phyloP scores from a whole-genome alignment of 352 stramenopile species.

The Aphanomyces stellatus region DNA sequence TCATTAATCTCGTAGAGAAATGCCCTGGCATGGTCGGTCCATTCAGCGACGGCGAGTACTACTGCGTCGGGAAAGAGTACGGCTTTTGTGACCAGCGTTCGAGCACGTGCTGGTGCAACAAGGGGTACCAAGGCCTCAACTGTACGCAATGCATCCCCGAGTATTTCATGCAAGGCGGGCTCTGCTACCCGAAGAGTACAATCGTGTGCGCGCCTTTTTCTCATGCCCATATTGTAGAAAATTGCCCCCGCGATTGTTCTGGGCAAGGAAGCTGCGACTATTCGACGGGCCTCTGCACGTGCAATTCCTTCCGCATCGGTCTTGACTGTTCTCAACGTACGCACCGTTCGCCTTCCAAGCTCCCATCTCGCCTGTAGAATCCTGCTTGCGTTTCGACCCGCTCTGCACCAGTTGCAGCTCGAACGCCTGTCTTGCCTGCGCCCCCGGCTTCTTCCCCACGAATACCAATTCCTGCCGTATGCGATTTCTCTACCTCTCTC shows the following conservation, averaged over 20 bases:
- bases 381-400: slow-evolving; percentile 59
- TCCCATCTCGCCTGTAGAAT: not conserved
- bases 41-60: slow-evolving; percentile 83
- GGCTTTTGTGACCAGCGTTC: slow-evolving; percentile 92
- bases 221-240: slow-evolving; percentile 28
- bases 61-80: slow-evolving; percentile 84
- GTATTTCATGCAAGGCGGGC: slow-evolving; percentile 70
- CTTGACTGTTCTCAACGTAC: slow-evolving; percentile 64
- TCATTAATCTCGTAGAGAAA: slow-evolving; percentile 30
- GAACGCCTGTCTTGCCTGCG: slow-evolving; percentile 71
- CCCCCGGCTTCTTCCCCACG: slow-evolving; percentile 77
- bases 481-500: not conserved
- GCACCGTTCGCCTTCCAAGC: not conserved
- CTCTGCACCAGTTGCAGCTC: slow-evolving; percentile 84
- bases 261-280: slow-evolving; percentile 84
- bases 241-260: slow-evolving; percentile 86
- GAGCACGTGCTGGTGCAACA: slow-evolving; percentile 90
- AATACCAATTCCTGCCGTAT: slow-evolving; percentile 59
- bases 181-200: slow-evolving; percentile 87
- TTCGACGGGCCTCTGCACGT: slow-evolving; percentile 77
- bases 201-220: not conserved
- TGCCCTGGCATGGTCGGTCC: slow-evolving; percentile 84
- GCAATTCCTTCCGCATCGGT: slow-evolving; percentile 53
- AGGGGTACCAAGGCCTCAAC: slow-evolving; percentile 87
- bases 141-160: slow-evolving; percentile 83